Conservation (phyloP, 2,329 filamentous ascomycete genomes). For the Neopestalotiopsis sp. region DNA sequence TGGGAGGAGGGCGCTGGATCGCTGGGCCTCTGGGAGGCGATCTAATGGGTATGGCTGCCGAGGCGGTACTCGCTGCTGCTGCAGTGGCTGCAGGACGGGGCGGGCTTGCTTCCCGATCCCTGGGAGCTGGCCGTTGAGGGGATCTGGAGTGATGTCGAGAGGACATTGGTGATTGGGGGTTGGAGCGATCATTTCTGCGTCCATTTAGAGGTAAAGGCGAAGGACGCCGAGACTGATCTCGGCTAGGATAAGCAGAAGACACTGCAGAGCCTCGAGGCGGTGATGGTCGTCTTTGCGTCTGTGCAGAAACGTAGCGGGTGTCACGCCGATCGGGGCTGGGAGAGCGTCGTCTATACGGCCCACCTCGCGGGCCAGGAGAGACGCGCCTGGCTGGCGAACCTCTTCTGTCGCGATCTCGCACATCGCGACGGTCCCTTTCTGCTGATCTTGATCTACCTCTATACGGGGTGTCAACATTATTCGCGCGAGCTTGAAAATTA, state of each 20-base stretch:
- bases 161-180: slow-evolving; percentile 45
- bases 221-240: slow-evolving; percentile 55
- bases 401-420: slow-evolving; percentile 29
- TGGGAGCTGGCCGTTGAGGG: slow-evolving; percentile 30
- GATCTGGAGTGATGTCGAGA: slow-evolving; percentile 37
- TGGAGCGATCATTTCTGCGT: slow-evolving; percentile 53
- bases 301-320: slow-evolving; percentile 43
- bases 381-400: slow-evolving; percentile 40
- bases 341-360: slow-evolving; percentile 58
- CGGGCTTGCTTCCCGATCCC: slow-evolving; percentile 36
- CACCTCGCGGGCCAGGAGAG: slow-evolving; percentile 45
- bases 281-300: slow-evolving; percentile 52
- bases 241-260: slow-evolving; percentile 57
- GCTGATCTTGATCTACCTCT: slow-evolving; percentile 61
- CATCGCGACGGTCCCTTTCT: slow-evolving; percentile 48
- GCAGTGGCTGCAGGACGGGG: slow-evolving; percentile 12
- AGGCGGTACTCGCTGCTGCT: background rate
- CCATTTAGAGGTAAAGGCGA: slow-evolving; percentile 57
- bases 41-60: slow-evolving; percentile 35
- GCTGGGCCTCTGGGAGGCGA: slow-evolving; percentile 63
- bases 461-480: slow-evolving; percentile 17
- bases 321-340: slow-evolving; percentile 57
- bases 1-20: slow-evolving; percentile 57
- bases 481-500: slow-evolving; percentile 19
- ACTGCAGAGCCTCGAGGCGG: slow-evolving; percentile 55